Conservation (phyloP, 441 rosid genomes). For the Geranium incanum region DNA sequence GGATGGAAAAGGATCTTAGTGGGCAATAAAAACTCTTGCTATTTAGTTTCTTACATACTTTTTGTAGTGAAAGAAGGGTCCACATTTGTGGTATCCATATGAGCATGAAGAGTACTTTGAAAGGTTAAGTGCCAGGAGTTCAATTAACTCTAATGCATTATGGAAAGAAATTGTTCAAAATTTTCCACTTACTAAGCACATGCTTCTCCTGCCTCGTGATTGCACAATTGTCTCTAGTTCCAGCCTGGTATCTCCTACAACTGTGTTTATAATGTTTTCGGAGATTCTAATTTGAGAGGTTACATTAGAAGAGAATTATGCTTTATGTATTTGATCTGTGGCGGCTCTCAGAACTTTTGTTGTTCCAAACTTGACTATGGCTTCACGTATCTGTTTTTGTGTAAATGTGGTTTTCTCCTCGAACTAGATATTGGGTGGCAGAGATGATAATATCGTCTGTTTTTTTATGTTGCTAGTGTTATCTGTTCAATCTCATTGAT, state of each 20-base stretch:
- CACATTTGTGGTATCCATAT: neutral
- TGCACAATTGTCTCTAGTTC: neutral
- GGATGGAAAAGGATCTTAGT: slow-evolving; percentile 1
- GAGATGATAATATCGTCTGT: neutral
- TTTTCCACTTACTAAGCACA: neutral
- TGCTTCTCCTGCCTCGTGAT: neutral
- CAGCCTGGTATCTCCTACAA: neutral
- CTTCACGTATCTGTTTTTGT: neutral
- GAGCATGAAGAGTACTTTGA: neutral
- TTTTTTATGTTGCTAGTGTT: neutral
- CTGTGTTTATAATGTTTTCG: neutral
- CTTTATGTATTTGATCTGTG: neutral
- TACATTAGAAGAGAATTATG: neutral
- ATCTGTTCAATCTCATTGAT: neutral
- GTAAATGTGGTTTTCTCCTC: neutral
- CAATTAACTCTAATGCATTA: neutral
- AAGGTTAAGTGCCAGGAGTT: neutral
- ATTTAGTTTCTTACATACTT: neutral
- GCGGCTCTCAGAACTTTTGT: neutral
- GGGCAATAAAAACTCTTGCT: neutral
- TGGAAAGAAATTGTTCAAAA: neutral
- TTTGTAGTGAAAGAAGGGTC: neutral
- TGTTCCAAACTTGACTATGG: neutral
- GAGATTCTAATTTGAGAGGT: neutral
- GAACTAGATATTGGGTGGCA: neutral